Evolutionary conservation across 106 monocot genomes (phyloP).

Genomic region (Dactylorhiza incarnata): DNA sequence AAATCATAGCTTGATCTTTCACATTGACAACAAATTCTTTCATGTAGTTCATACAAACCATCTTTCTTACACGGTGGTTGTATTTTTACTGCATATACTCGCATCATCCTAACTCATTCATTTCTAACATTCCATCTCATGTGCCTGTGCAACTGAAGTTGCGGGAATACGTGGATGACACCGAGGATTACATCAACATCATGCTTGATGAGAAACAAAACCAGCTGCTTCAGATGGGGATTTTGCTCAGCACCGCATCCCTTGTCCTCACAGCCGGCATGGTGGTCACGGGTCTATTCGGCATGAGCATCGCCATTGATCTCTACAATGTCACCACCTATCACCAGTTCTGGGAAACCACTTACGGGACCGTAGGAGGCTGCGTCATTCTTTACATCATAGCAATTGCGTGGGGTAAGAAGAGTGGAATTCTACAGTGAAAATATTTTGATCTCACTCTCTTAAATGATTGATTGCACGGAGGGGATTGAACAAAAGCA

Average conservation of each 20-base stretch:
- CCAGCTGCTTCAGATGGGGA: constrained; percentile 26
- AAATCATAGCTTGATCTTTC: neutral
- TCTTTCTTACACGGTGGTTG: no score
- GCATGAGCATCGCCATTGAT: constrained; percentile 19
- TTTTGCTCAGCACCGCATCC: constrained; percentile 20
- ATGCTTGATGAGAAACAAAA: constrained; percentile 31
- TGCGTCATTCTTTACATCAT: constrained; percentile 20
- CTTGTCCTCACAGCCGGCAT: constrained; percentile 21
- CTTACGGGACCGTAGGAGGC: constrained; percentile 16
- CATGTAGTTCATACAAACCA: neutral
- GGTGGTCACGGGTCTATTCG: constrained; percentile 18
- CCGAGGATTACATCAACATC: constrained; percentile 32
- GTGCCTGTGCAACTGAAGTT: constrained; percentile 1
- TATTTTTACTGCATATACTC: no score
- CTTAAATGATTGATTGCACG: neutral
- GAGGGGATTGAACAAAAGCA: no score
- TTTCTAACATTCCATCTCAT: neutral
- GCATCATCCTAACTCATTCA: no score
- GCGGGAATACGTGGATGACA: constrained; percentile 29
- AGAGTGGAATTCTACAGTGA: constrained; percentile 22
- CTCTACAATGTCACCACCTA: constrained; percentile 11
- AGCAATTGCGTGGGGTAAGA: constrained; percentile 29
- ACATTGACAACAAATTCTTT: neutral
- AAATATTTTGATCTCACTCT: no score
- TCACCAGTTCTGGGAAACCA: constrained; percentile 21